Conservation (phyloP, 805 yeast genomes). For the Spathaspora arborariae region DNA sequence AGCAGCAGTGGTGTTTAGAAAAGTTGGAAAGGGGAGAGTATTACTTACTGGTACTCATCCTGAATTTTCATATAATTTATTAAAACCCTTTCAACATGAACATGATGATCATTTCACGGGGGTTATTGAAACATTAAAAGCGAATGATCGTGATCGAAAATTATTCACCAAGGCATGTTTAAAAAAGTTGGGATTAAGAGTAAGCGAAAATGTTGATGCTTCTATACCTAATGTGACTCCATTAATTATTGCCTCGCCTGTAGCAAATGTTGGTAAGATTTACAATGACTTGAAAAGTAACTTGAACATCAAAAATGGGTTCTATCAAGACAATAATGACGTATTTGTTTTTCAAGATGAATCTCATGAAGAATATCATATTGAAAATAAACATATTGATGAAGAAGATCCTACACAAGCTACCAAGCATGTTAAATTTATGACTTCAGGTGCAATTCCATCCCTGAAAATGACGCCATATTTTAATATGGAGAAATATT, state of each 20-base stretch:
- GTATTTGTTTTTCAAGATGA: slow-evolving; percentile 48
- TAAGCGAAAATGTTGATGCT: slow-evolving; percentile 46
- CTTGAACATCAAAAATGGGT: slow-evolving; percentile 26
- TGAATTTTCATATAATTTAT: slow-evolving; percentile 62
- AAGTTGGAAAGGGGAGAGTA: slow-evolving; percentile 71
- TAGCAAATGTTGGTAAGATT: slow-evolving; percentile 28
- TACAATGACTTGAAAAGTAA: slow-evolving; percentile 34
- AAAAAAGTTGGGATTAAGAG: slow-evolving; percentile 60
- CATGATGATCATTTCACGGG: slow-evolving; percentile 22
- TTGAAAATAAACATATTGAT: slow-evolving; percentile 9
- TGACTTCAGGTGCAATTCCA: slow-evolving; percentile 47
- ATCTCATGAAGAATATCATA: slow-evolving; percentile 18
- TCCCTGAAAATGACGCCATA: slow-evolving; percentile 55
- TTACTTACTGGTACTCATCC: slow-evolving; percentile 86
- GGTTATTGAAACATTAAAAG: slow-evolving; percentile 33
- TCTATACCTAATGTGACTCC: slow-evolving; percentile 70
- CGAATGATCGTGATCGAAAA: slow-evolving; percentile 46
- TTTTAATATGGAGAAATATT: slow-evolving; percentile 63
- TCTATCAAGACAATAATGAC: slow-evolving; percentile 53
- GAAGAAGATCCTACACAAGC: slow-evolving; percentile 49
- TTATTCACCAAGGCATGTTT: slow-evolving; percentile 57
- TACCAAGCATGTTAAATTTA: slow-evolving; percentile 44
- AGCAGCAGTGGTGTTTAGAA: slow-evolving; percentile 73
- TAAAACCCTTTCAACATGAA: slow-evolving; percentile 32
- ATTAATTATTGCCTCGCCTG: slow-evolving; percentile 46